A percentile compares a stretch with the other conserved stretches of the same genome.
Evolutionary conservation across 306 rosid genomes (phyloP).

Genomic region (Acacia confusa): DNA sequence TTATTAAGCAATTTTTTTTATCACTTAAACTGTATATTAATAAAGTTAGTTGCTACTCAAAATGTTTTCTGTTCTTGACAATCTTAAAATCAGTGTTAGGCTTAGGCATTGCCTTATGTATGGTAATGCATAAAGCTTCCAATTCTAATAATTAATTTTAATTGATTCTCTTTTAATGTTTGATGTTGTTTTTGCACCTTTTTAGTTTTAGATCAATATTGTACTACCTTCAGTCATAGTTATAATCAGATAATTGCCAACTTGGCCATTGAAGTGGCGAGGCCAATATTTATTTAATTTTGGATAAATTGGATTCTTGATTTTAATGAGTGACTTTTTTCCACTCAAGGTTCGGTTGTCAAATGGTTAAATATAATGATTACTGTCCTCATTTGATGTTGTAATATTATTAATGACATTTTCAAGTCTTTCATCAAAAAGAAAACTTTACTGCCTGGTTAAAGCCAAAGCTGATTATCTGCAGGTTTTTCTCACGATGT

Average conservation of each 20-base stretch:
- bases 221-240: not conserved
- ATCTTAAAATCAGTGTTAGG: not conserved
- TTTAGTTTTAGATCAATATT: not conserved
- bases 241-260: not conserved
- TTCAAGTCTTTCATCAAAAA: not conserved
- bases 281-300: not conserved
- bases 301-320: not conserved
- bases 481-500: not conserved
- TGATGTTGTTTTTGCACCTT: not conserved
- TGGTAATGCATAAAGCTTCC: not conserved
- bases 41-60: conserved; percentile 12
- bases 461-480: not conserved
- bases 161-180: not conserved
- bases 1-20: not conserved
- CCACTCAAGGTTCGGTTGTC: not conserved
- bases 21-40: conserved; percentile 2
- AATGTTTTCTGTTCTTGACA: conserved; percentile 10
- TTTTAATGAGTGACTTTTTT: not conserved
- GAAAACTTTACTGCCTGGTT: not conserved
- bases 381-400: not conserved
- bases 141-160: not conserved
- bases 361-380: not conserved
- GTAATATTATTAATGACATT: not conserved
- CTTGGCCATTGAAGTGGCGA: not conserved
- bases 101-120: not conserved